Evolutionary conservation across 768 basidiomycete genomes (phyloP), one percentile per base, ranked within the genome.

Genomic region (Xerocomellus dryophilus): DNA sequence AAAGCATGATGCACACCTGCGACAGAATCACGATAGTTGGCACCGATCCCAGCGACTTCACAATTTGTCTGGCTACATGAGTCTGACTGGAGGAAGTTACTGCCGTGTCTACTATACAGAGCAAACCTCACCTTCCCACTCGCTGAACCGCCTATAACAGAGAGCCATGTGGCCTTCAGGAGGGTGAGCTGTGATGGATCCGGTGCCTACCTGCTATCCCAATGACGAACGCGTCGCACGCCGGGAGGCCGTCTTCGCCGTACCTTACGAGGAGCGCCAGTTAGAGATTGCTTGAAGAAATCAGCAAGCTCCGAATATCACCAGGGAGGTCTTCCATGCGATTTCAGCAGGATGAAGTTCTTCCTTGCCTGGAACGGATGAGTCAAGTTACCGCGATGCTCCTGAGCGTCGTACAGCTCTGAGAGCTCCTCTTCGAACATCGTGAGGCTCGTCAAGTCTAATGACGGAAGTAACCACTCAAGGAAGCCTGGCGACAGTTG

Each of bases 1-100:
- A 9, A 40, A 35, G 39, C n/a, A n/a, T n/a, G n/a, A 43, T 10
- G 51, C 71, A 35, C 56, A 87, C 90, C 74, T 94, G 93, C 25
- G 92, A 93, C 47, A 99, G 71, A 61, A 99, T 97, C 49, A 96
- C 84, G 35, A 98, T 88, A 43, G 86, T 84, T 5, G 91, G 91
- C 39, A 93, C 86, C 1, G 83, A 88, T n/a, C 90, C 91, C 21
- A 93, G 78, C 7, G 86, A 76, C 54, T 82, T 81, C 27, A 93
- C 85, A 47, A 93, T 90, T 66, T 91, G 84, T 50, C 85, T 77
- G 17, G 91, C 90, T 41, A 93, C 91, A 72, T 90, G 86, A 21
- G 91, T 93, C 91, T 93, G 48, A 15, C 27, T 39, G 43, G 42
- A 32, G 29, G 36, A 38, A 53, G 55, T 54, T 35, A 31, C 31